phyloP scores from a whole-genome alignment of 352 stramenopile genomes.

The Pythium sukuiense region DNA sequence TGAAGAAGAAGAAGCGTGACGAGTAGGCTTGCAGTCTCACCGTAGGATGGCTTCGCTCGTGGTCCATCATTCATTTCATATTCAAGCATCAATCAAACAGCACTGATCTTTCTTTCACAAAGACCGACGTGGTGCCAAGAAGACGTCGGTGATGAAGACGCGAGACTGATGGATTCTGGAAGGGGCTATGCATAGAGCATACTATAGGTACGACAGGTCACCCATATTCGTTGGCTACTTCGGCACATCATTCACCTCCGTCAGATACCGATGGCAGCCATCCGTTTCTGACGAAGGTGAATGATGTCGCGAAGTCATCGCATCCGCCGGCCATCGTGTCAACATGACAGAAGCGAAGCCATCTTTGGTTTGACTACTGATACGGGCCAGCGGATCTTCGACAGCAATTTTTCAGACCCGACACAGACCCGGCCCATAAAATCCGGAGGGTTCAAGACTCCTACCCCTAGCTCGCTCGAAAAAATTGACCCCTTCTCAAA shows the following conservation, averaged over 20 bases:
- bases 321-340: too few species aligned
- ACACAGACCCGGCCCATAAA: not conserved
- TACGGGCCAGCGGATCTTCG: not conserved
- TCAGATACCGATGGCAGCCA: too few species aligned
- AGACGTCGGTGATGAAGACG: not conserved
- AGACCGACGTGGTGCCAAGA: not conserved
- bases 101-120: not conserved
- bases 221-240: too few species aligned
- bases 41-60: not conserved
- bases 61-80: not conserved
- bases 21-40: conserved; percentile 6
- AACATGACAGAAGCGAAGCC: not conserved
- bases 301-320: not conserved
- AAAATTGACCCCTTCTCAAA: conserved; percentile 7
- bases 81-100: not conserved
- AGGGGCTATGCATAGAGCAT: not conserved
- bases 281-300: too few species aligned
- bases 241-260: too few species aligned
- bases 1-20: conserved; percentile 37
- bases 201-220: too few species aligned
- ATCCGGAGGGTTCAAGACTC: not conserved
- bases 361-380: not conserved
- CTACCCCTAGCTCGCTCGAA: not conserved
- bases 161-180: not conserved
- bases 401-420: not conserved